Evolutionary conservation across 371 early-diverging fungal genomes (phyloP).

Genomic region (Nematocida homosporus): DNA sequence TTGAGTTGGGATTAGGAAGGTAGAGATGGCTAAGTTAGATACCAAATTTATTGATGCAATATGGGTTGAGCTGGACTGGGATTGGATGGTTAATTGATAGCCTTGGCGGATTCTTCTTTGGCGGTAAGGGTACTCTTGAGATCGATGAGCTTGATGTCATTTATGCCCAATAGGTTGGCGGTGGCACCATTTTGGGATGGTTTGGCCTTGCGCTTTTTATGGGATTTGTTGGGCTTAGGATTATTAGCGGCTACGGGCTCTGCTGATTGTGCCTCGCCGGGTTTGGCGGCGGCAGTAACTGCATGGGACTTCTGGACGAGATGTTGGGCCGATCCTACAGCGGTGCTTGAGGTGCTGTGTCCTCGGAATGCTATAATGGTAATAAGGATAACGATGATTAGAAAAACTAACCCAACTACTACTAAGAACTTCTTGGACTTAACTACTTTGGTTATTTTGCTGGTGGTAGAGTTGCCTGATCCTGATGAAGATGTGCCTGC

Average conservation of each 20-base stretch:
- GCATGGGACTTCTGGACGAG: no score
- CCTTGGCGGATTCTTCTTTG: slow-evolving; percentile 2
- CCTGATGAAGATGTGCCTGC: not conserved
- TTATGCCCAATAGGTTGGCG: slow-evolving; percentile 2
- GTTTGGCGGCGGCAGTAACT: no score
- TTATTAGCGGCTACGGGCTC: no score
- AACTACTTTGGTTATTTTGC: not conserved
- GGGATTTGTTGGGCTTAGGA: no score
- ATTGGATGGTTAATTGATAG: no score
- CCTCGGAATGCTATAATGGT: not conserved
- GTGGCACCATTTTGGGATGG: not conserved
- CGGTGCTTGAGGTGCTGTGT: no score
- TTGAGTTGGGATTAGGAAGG: no score
- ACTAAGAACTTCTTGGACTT: not conserved
- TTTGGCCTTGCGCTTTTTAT: not conserved
- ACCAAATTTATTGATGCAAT: no score
- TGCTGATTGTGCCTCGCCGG: no score
- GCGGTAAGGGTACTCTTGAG: not conserved
- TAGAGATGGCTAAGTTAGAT: no score
- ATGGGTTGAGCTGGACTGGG: no score
- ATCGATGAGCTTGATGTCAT: slow-evolving; percentile 15
- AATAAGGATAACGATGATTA: slow-evolving; percentile 5
- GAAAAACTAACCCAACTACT: not conserved
- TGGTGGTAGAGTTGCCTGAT: not conserved
- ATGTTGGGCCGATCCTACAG: no score